Evolutionary conservation across 2,329 filamentous ascomycete genomes (phyloP), one percentile per base, ranked within the genome.

Genomic region (Aschersonia sp.): DNA sequence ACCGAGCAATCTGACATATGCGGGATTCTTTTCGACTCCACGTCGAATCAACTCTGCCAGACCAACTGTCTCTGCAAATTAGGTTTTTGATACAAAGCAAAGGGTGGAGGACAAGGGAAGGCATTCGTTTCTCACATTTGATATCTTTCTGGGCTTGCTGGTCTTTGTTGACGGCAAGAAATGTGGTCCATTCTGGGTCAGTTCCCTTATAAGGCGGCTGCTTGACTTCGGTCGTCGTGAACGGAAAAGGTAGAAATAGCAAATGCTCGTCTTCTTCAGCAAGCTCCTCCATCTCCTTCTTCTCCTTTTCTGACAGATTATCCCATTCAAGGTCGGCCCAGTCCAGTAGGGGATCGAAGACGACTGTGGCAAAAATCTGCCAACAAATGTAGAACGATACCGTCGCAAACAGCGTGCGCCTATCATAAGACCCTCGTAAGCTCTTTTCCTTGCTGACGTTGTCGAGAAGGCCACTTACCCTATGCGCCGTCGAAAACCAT

Each of bases 131-230:
- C 70, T 40, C 54, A 73, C 75, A 55, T 56, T 67, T 69, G 31
- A 82, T 70, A 29, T 65, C 58, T 20, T 69, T 56, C 30, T 75
- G 63, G 7, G 72, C 63, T 43, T 71, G 60, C 10, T 57, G 60
- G 51, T 84, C 72, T 52, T 71, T 71, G 51, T 71, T 76, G n/a
- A 84, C 65, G 48, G 72, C 72, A 12, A 79, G 57, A 52, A 81
- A 85, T 45, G 70, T 67, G 51, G 70, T 65, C 78, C 77, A 84
- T 59, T 85, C 82, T 3, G 80, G 79, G 53, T 82, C 78, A 30
- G 65, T 66, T 46, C 71, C 71, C 51, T 66, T 68, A 57, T 80
- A 82, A 2, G 72, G 73, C 31, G 62, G 58, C 31, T 71, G 68
- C 12, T 68, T 63, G 20, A 78, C 61, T 49, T 66, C 54, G 45